Base-by-base conservation (phyloP, 1,284 basidiomycete genomes). In the Pyrrhoderma noxium region DNA sequence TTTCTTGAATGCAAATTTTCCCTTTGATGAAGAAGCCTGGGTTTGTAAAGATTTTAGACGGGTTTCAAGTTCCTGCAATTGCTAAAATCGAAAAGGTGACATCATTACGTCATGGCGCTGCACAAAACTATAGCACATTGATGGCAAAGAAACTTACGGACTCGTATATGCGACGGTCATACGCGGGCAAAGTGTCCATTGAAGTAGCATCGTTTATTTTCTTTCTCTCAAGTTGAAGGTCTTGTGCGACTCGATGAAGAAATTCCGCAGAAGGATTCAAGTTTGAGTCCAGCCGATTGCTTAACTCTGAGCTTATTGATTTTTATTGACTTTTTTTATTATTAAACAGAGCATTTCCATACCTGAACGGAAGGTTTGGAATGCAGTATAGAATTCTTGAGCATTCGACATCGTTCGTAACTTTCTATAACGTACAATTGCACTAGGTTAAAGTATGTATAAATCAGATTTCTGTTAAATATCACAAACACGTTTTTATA, bases 1-100 rank as follows among this genome's bases (percentile, higher is more conserved):
- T 83, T 80, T 75, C 60, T 80, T 86, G 71, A 91, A 91, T 0
- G 79, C 65, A 61, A 92, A 92, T 55, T 76, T 85, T 0, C 77
- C 61, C 58, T 79, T 80, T 3, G 77, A 16, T 36, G 45, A 70
- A 8, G 66, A 64, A 2, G 68, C 65, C 18, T 71, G 62, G 3
- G 67, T 62, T 13, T 45, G 41, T 13, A 82, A 62, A 0, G 70
- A 67, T 45, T 81, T 74, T 2, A 89, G 56, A 8, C 65, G 63
- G 51, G 70, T 67, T 61, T 85, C 82, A 14, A 85, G 62, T 9
- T 64, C 64, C 60, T 77, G 79, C 45, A 87, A 61, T 75, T 80
- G 78, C 85, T 85, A 53, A 5, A 31, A 31, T 31, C 27, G 11
- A 5, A 31, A 5, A 31, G 11, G 11, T 31, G n/a, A n/a, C n/a